Percentiles rank a stretch among this genome's conserved stretches.
Evolutionary conservation across 257 asterid genomes (phyloP).

Genomic region (Solanum gracilifrons): DNA sequence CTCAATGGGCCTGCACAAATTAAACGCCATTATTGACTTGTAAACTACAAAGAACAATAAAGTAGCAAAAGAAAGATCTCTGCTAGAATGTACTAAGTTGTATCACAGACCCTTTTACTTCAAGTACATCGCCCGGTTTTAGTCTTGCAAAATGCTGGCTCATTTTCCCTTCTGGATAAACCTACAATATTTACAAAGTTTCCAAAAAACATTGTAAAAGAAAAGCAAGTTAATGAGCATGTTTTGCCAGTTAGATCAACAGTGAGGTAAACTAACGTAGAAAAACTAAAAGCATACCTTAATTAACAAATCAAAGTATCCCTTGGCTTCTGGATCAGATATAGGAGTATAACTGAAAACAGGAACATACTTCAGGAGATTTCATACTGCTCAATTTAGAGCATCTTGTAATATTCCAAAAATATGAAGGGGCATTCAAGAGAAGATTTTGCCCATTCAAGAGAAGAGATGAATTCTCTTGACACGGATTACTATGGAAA

Average conservation of each 20-base stretch:
- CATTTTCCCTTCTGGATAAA: conserved; percentile 98
- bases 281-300: conserved; percentile 41
- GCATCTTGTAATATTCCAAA: not conserved
- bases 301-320: conserved; percentile 82
- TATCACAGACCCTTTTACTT: conserved; percentile 81
- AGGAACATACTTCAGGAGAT: not conserved
- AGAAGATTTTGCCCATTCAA: not conserved
- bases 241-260: not conserved
- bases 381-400: not conserved
- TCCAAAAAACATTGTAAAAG: not conserved
- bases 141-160: conserved; percentile 92
- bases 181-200: conserved; percentile 27
- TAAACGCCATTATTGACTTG: not conserved
- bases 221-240: not conserved
- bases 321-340: conserved; percentile 81
- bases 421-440: not conserved
- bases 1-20: conserved; percentile 72
- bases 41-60: not conserved
- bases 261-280: not conserved
- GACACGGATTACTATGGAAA: not conserved
- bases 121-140: conserved; percentile 87
- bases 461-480: not conserved
- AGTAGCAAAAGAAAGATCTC: not conserved
- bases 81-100: not conserved
- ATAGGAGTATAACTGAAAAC: conserved; percentile 90